Conservation (phyloP, 176 grass and related monocot species). For the Triticum aestivum region DNA sequence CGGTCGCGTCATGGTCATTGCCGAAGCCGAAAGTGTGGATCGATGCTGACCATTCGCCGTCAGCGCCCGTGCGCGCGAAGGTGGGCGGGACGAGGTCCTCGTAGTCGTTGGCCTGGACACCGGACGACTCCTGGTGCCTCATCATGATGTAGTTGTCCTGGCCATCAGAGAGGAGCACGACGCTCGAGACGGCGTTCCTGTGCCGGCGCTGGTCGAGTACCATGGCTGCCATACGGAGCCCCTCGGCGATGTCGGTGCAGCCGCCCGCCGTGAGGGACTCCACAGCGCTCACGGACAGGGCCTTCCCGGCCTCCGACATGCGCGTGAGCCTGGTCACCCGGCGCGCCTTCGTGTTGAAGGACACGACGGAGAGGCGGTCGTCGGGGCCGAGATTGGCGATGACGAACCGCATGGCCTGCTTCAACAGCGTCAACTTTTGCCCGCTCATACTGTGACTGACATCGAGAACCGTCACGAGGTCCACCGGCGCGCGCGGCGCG, state of each 20-base stretch:
- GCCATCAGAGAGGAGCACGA: conserved; percentile 83
- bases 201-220: conserved; percentile 50
- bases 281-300: conserved; percentile 17
- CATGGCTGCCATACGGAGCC: conserved; percentile 46
- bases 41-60: background rate
- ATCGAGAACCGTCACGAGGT: conserved; percentile 63
- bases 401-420: conserved; percentile 65
- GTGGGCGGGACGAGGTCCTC: conserved; percentile 49
- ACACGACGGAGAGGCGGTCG: conserved; percentile 61
- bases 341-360: conserved; percentile 44
- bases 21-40: conserved; percentile 86
- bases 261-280: conserved; percentile 37
- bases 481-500: conserved; percentile 34
- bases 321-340: conserved; percentile 45
- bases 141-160: conserved; percentile 46
- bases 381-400: conserved; percentile 60
- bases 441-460: conserved; percentile 65
- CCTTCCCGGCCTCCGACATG: conserved; percentile 45
- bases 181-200: conserved; percentile 61
- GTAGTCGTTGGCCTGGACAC: conserved; percentile 21
- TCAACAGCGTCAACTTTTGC: conserved; percentile 42
- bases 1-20: conserved; percentile 60
- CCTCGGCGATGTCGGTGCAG: conserved; percentile 61
- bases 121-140: background rate
- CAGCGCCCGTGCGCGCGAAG: background rate